Base-by-base conservation (phyloP, 768 basidiomycete species). In the Candolleomyces eurysporus region DNA sequence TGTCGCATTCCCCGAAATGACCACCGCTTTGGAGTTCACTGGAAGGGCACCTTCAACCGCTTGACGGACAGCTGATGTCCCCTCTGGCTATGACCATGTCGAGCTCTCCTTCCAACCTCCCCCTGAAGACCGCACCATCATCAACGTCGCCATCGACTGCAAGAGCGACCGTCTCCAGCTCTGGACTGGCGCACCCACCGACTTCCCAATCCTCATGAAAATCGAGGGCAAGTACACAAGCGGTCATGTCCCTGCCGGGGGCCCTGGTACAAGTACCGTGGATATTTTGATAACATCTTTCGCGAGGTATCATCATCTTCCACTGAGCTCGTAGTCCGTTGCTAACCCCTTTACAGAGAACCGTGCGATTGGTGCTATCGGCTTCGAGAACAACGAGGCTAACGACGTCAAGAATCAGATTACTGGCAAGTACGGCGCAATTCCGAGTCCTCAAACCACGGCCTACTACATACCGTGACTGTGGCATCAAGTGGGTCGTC, bases 191-290 rank as follows among this genome's bases (percentile, higher is more conserved):
- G 90, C 92, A 46, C 91, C 94, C 52, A 26, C 95, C 26, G 26
- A 79, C 84, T 96, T n/a, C 65, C 96, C 96, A 9, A 82, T 98
- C 64, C 81, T 99, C 72, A 99, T 98, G 84, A 99, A 99, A 85
- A 97, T 93, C 67, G 83, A 88, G 81, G 96, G 96, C 84, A 98
- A 99, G 83, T 99, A 97, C 91, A 99, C 94, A 46, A 95, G 94
- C 65, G 94, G 96, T 74, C 94, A 96, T 76, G 95, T 96, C 75
- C 91, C 90, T 63, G 96, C 96, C 72, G 96, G 96, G 82, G 96
- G 96, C 62, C 96, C 96, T 98, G 96, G 96, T 86, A 98, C 80
- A 98, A 98, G 80, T 98, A 96, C 84, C 94, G 96, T 82, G 96
- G 96, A 64, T 96, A 98, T 77, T 88, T 98, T 70, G 85, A 97